phyloP scores from a whole-genome alignment of 306 rosid species.

The Arachis hypogaea region DNA sequence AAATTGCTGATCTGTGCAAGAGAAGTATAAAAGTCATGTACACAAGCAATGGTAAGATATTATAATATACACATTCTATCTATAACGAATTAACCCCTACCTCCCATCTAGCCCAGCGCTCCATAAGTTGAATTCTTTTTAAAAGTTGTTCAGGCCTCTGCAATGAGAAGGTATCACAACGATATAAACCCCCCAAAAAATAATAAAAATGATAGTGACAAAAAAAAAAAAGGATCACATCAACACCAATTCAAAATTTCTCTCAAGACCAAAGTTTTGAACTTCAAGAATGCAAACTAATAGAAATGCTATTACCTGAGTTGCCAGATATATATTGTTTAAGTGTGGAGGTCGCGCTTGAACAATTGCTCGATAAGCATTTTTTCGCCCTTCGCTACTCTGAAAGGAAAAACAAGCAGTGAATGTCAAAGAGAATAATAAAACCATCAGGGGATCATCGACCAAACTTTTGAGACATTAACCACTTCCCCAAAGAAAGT shows the following conservation, averaged over 20 bases:
- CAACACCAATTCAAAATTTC: conserved; percentile 9
- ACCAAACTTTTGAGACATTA: too few species aligned
- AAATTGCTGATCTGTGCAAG: conserved; percentile 94
- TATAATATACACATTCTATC: conserved; percentile 22
- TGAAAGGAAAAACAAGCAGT: conserved; percentile 41
- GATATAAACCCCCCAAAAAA: conserved; percentile 8
- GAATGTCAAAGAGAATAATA: conserved; percentile 25
- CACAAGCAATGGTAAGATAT: conserved; percentile 18
- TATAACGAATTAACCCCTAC: conserved; percentile 49
- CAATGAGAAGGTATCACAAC: conserved; percentile 41
- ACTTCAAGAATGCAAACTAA: conserved; percentile 8
- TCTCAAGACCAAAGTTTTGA: conserved; percentile 6
- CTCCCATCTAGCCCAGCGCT: conserved; percentile 99
- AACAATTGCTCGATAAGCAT: conserved; percentile 94
- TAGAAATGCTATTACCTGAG: conserved; percentile 68
- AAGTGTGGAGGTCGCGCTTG: conserved; percentile 91
- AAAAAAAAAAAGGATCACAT: conserved; percentile 19
- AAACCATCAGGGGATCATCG: not conserved
- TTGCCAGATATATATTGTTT: conserved; percentile 91
- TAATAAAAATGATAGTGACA: not conserved
- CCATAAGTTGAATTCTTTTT: conserved; percentile 97
- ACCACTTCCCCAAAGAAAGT: too few species aligned
- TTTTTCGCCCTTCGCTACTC: conserved; percentile 88
- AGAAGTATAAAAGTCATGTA: conserved; percentile 27
- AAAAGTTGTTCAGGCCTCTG: conserved; percentile 98